Conservation (phyloP, 441 rosid genomes). For the Pelargonium cotyledonis region DNA sequence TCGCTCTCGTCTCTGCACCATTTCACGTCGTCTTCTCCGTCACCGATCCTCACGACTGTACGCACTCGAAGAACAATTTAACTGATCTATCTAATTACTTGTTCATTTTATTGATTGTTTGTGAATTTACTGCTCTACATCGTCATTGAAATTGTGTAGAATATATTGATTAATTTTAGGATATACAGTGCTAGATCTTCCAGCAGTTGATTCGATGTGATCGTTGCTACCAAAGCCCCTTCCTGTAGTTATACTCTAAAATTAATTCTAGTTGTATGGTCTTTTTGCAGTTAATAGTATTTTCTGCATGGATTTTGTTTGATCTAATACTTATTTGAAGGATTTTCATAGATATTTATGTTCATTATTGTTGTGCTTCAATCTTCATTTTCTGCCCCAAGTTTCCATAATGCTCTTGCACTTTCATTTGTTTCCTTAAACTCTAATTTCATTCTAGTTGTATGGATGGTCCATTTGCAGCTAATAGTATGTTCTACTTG, state of each 20-base stretch:
- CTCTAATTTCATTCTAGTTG: too few species aligned
- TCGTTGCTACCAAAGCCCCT: too few species aligned
- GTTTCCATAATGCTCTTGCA: too few species aligned
- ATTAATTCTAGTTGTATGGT: too few species aligned
- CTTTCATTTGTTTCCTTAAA: too few species aligned
- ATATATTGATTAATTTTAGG: too few species aligned
- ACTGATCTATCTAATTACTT: neutral
- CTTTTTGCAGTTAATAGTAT: too few species aligned
- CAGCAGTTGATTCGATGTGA: too few species aligned
- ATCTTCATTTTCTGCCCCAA: slow-evolving; percentile 22
- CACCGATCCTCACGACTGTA: slow-evolving; percentile 75
- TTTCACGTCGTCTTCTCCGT: slow-evolving; percentile 31
- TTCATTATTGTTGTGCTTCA: slow-evolving; percentile 44
- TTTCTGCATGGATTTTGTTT: neutral
- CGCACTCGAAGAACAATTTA: neutral
- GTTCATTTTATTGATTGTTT: neutral
- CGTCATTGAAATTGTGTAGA: too few species aligned
- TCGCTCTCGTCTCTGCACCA: slow-evolving; percentile 28
- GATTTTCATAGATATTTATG: neutral
- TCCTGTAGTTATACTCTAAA: too few species aligned
- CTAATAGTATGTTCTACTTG: neutral
- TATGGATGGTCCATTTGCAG: too few species aligned
- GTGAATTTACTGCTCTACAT: neutral
- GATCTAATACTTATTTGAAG: neutral
- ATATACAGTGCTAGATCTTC: too few species aligned